Base-by-base conservation (phyloP, 2,329 filamentous ascomycete species). In the Decorospora gaudefroyi region DNA sequence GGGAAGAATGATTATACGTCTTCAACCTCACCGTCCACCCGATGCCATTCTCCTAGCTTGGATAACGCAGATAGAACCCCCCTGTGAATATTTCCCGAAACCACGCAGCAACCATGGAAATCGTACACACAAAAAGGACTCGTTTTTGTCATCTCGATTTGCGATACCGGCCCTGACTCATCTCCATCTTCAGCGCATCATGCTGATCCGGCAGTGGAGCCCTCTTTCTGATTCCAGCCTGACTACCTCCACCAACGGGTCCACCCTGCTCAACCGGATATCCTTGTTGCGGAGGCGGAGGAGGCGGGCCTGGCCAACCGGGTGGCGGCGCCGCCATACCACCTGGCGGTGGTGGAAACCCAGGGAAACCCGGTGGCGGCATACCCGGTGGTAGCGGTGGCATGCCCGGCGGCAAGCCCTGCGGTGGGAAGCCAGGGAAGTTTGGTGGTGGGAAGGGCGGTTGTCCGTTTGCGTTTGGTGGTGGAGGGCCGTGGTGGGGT, bases 141-240 rank as follows among this genome's bases (percentile, higher is more conserved):
- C 21, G 21, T 10, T 4, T 42, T 53, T n/a, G n/a, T n/a, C n/a
- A 62, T 40, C 59, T 51, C 8, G 57, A 47, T 44, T 62, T 63
- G 38, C 74, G 67, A 59, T 75, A 81, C 53, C 76, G 71, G 8
- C 78, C 78, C 51, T 74, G 74, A 51, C 79, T 80, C 76, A 92
- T 89, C 70, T 92, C 88, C 68, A 86, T 82, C 57, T 85, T 81
- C 57, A 95, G 72, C 57, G 87, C 91, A 66, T 93, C 90, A 64
- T 88, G 83, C 71, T 95, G 90, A 65, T 88, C 91, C 0, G 90
- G 90, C 29, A 95, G 72, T 6, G 88, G 89, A 4, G 80, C 88
- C 49, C 85, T 74, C 55, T 45, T 67, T 16, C 61, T 67, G 31
- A 67, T 67, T 3, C 43, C 44, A 29, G 37, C 42, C 11, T n/a